Evolutionary conservation across 1,284 basidiomycete genomes (phyloP).

Genomic region (Moniliella sp.): DNA sequence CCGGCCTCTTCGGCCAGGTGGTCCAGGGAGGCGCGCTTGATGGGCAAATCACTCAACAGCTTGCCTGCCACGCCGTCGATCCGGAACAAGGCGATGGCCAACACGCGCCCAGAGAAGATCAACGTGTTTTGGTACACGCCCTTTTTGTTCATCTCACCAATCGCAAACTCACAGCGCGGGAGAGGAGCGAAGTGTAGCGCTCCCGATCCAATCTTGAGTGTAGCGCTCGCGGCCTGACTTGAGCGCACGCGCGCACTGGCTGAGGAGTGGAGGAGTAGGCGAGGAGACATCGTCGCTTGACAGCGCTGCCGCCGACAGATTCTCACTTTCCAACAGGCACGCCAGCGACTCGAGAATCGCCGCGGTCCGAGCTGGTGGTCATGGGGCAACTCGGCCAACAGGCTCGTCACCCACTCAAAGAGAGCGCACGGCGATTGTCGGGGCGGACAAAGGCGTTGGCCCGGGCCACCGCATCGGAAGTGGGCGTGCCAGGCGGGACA

Average conservation of each 20-base stretch:
- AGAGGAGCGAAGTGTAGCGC: constrained; percentile 18
- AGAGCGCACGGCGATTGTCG: constrained; percentile 13
- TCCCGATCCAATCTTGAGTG: constrained; percentile 12
- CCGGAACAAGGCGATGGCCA: constrained; percentile 24
- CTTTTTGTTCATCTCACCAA: constrained; percentile 29
- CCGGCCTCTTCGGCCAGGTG: constrained; percentile 16
- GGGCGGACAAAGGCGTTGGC: constrained; percentile 9
- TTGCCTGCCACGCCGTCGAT: constrained; percentile 23
- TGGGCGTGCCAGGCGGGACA: too few species aligned
- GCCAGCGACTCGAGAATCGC: constrained; percentile 27
- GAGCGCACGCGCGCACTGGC: too few species aligned
- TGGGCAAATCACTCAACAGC: constrained; percentile 19
- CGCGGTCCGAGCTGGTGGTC: constrained; percentile 26
- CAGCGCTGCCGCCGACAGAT: constrained; percentile 14
- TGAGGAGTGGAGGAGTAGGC: too few species aligned
- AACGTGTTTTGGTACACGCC: constrained; percentile 28
- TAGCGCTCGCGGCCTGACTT: too few species aligned
- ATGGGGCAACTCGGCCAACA: constrained; percentile 20
- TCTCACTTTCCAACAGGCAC: constrained; percentile 23
- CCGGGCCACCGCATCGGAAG: constrained; percentile 2
- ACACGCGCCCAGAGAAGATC: constrained; percentile 21
- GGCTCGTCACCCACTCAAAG: constrained; percentile 24
- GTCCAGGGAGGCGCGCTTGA: constrained; percentile 24
- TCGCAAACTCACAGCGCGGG: constrained; percentile 20
- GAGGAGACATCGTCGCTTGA: constrained; percentile 7